phyloP scores from a whole-genome alignment of 2,329 filamentous ascomycete species.

The Fusarium tupiense region DNA sequence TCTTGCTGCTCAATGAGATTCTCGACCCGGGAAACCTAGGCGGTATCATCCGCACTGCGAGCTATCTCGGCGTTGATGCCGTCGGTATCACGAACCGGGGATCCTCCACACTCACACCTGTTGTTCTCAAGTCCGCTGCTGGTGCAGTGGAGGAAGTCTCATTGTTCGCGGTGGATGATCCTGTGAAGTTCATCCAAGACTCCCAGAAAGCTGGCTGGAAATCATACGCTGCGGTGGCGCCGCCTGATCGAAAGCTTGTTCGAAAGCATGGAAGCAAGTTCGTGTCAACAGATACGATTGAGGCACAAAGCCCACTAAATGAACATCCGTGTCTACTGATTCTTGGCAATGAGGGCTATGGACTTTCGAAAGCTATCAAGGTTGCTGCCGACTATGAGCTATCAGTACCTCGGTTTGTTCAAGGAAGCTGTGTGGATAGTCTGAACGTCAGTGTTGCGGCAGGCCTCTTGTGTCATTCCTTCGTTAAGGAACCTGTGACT shows the following conservation, averaged over 20 bases:
- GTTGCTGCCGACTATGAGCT: slow-evolving; percentile 72
- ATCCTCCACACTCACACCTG: slow-evolving; percentile 77
- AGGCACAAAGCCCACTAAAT: slow-evolving; percentile 62
- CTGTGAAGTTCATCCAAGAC: slow-evolving; percentile 73
- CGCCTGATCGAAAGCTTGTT: slow-evolving; percentile 49
- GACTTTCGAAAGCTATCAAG: slow-evolving; percentile 72
- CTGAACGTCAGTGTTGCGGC: slow-evolving; percentile 93
- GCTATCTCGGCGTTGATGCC: slow-evolving; percentile 90
- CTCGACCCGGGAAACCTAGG: slow-evolving; percentile 91
- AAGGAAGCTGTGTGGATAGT: slow-evolving; percentile 76
- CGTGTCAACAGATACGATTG: slow-evolving; percentile 60
- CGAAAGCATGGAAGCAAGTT: slow-evolving; percentile 53
- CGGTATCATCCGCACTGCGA: slow-evolving; percentile 85
- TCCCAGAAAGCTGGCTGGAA: slow-evolving; percentile 81
- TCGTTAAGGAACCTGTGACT: slow-evolving; percentile 58
- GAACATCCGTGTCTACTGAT: slow-evolving; percentile 79
- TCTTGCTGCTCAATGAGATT: slow-evolving; percentile 79
- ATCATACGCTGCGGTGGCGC: slow-evolving; percentile 78
- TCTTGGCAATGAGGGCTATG: slow-evolving; percentile 83
- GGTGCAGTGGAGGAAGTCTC: slow-evolving; percentile 86
- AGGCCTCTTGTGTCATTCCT: slow-evolving; percentile 77
- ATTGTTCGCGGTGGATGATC: slow-evolving; percentile 74
- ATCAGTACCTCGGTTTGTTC: slow-evolving; percentile 69
- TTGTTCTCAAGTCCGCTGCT: slow-evolving; percentile 86
- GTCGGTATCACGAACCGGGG: slow-evolving; percentile 79